Percentiles rank a stretch among this genome's conserved stretches.
Evolutionary conservation across 805 yeast species (phyloP).

Genomic region (Yarrowia osloensis): DNA sequence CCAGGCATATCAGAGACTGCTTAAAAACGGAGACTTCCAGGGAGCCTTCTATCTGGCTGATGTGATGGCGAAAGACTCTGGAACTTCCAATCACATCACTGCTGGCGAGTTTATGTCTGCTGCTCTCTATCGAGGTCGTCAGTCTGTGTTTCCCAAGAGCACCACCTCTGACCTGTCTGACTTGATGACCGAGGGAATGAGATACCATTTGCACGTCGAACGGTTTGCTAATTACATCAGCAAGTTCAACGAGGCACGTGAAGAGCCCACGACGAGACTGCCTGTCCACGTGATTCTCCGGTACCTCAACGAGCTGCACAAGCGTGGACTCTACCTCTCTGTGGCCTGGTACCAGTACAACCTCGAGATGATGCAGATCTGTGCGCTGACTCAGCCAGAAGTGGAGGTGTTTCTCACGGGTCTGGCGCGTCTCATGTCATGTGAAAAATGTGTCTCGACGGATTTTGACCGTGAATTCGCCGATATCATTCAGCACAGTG

Average conservation of each 20-base stretch:
- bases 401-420: background rate
- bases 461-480: background rate
- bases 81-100: background rate
- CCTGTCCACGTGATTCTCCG: background rate
- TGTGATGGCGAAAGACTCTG: background rate
- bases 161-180: background rate
- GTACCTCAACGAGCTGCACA: background rate
- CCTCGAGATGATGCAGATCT: slow-evolving; percentile 12
- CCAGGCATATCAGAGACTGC: background rate
- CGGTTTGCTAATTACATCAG: background rate
- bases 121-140: background rate
- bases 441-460: background rate
- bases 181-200: background rate
- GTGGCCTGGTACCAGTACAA: slow-evolving; percentile 1
- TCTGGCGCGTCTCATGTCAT: background rate
- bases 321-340: background rate
- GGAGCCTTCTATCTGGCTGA: background rate
- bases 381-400: background rate
- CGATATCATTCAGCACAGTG: background rate
- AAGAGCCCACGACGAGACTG: background rate
- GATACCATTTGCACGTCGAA: background rate
- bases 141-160: background rate
- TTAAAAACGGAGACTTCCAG: background rate
- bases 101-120: slow-evolving; percentile 7
- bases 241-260: slow-evolving; percentile 4